Base-by-base conservation (phyloP, 2,329 filamentous ascomycete species). In the Ilyonectria robusta region DNA sequence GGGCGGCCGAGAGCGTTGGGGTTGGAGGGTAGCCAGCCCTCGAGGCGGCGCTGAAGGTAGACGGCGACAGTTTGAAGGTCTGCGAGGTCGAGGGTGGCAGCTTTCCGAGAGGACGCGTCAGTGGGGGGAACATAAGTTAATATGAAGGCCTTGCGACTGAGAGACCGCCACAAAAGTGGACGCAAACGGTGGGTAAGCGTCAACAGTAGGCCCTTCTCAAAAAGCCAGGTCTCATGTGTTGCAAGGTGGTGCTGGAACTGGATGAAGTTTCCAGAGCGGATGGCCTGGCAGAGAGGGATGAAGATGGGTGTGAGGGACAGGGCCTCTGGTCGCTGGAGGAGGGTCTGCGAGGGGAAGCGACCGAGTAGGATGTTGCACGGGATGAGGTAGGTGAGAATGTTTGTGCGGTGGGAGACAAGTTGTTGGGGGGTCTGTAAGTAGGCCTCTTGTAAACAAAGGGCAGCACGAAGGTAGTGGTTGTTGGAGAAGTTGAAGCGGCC, bases 401-500 rank as follows among this genome's bases (percentile, higher is more conserved):
- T 85, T 21, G 90, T 89, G 67, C 94, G 90, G 78, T 98, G 95
- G 44, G 88, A 89, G 68, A 89, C 88, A 71, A 93, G 93, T 19
- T 76, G 77, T 0, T 81, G 74, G 1, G 86, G 87, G 0, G 86
- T 89, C 79, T 97, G 92, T 57, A 91, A 83, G 80, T 97, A 98
- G 3, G 95, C 94, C 29, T 91, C 87, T 75, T 97, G 89, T 7
- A 98, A 84, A 40, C 92, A 94, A 55, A 89, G 84, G 59, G 92
- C 89, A 0, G 95, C 94, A 29, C 93, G 91, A 68, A 89, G 89
- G 80, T 94, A 97, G 77, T 97, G 92, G 72, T 91, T 92, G 79
- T 94, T 95, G 70, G 93, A 90, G 78, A 97, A 94, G 76, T 95
- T 90, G 81, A 95, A 98, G 65, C 94, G 92, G 19, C 95, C 95